These are phyloP conservation scores for Flaveria floridana DNA, from an alignment of 140 eudicot genomes.

Conservation along the genomic window DNA sequence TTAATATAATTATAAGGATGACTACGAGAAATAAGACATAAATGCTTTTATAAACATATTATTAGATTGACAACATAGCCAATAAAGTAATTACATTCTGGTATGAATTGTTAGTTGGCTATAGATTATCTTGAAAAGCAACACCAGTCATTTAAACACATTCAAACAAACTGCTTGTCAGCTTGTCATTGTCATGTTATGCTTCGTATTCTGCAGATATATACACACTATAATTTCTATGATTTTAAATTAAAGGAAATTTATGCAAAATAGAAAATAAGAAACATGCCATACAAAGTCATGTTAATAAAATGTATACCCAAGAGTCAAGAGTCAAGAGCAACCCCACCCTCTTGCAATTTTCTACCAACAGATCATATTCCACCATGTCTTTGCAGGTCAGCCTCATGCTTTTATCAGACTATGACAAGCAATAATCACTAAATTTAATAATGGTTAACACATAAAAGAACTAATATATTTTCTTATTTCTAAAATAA, in stretches of 20 bases:
- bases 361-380: neutral
- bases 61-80: too few species aligned
- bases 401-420: constrained; percentile 1
- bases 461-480: too few species aligned
- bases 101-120: too few species aligned
- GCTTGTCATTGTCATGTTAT: neutral
- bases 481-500: too few species aligned
- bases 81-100: too few species aligned
- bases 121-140: neutral
- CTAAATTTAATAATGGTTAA: neutral
- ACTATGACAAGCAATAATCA: constrained; percentile 5
- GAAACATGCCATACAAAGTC: neutral
- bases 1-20: too few species aligned
- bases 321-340: neutral
- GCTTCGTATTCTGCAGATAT: neutral
- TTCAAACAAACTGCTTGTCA: neutral
- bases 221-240: neutral
- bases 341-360: neutral
- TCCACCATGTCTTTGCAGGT: constrained; percentile 7
- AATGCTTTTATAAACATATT: too few species aligned
- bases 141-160: neutral
- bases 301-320: neutral
- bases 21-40: too few species aligned
- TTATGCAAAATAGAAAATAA: neutral
- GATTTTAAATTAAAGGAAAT: neutral